phyloP scores from a whole-genome alignment of 208 protist species.

The Vickermania spadyakhi region DNA sequence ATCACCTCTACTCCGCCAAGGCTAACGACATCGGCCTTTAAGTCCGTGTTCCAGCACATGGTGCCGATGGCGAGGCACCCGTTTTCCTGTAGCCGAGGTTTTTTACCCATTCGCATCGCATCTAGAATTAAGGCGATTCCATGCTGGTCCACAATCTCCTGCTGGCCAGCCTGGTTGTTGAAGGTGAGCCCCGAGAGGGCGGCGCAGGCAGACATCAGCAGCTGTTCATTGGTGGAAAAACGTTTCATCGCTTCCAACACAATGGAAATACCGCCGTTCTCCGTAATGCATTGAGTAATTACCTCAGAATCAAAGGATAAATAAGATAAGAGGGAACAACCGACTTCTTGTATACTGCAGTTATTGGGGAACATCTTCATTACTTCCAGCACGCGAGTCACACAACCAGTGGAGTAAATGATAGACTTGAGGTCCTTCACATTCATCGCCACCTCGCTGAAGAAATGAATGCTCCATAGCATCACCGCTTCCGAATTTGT shows the following conservation, averaged over 20 bases:
- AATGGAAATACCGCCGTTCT: slow-evolving; percentile 52
- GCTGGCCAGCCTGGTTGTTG: slow-evolving; percentile 75
- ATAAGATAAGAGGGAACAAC: slow-evolving; percentile 83
- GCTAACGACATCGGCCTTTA: slow-evolving; percentile 83
- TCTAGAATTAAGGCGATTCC: slow-evolving; percentile 72
- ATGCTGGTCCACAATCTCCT: slow-evolving; percentile 66
- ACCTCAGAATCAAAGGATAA: slow-evolving; percentile 87
- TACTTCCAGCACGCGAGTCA: slow-evolving; percentile 61
- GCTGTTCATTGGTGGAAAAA: slow-evolving; percentile 68
- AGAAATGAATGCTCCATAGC: slow-evolving; percentile 67
- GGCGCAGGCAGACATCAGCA: slow-evolving; percentile 76
- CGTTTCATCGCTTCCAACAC: slow-evolving; percentile 77
- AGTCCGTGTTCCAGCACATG: slow-evolving; percentile 89
- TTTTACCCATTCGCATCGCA: slow-evolving; percentile 68
- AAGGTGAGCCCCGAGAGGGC: slow-evolving; percentile 82
- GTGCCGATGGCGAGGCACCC: slow-evolving; percentile 83
- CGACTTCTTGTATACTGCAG: slow-evolving; percentile 65
- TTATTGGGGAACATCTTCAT: slow-evolving; percentile 57
- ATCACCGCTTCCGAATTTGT: slow-evolving; percentile 56
- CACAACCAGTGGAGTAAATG: slow-evolving; percentile 69
- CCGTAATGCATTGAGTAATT: slow-evolving; percentile 79
- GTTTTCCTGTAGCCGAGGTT: slow-evolving; percentile 79
- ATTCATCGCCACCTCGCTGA: slow-evolving; percentile 75
- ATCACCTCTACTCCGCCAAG: slow-evolving; percentile 72
- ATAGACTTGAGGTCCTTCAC: slow-evolving; percentile 75